These are phyloP conservation scores for Alternaria tenuissima DNA, from an alignment of 2,329 filamentous ascomycete species.

Conservation along the genomic window DNA sequence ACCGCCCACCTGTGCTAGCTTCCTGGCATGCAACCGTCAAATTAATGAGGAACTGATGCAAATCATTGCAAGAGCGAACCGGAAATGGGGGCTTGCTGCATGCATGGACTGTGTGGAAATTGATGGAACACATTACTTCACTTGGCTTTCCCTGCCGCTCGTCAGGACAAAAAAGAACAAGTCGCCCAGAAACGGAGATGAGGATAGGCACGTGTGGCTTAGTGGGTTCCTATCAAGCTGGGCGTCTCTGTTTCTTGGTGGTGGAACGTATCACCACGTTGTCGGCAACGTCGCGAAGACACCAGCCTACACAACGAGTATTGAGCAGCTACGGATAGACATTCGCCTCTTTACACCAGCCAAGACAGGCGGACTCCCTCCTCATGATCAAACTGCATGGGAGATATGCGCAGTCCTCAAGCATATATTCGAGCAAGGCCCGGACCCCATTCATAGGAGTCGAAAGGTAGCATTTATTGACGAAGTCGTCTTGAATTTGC, in stretches of 20 bases:
- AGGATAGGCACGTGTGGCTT: conserved; percentile 5
- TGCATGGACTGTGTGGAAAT: conserved; percentile 43
- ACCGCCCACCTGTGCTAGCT: conserved; percentile 40
- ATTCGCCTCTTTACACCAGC: conserved; percentile 36
- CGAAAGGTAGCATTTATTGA: conserved; percentile 31
- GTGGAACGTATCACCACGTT: conserved; percentile 7
- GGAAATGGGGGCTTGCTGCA: conserved; percentile 25
- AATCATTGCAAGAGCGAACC: conserved; percentile 28
- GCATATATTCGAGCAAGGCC: conserved; percentile 38
- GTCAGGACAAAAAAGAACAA: conserved; percentile 28
- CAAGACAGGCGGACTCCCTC: conserved; percentile 22
- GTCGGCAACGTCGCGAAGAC: not conserved
- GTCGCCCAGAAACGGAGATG: not conserved
- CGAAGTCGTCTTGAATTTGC: conserved; percentile 45
- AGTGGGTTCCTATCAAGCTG: conserved; percentile 23
- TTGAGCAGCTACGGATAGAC: conserved; percentile 43
- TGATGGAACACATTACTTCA: conserved; percentile 44
- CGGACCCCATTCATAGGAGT: conserved; percentile 25
- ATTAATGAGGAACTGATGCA: conserved; percentile 41
- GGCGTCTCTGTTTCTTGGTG: conserved; percentile 24
- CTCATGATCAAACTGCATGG: conserved; percentile 41
- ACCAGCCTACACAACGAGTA: conserved; percentile 20
- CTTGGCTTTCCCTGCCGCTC: conserved; percentile 41
- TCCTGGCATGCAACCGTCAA: conserved; percentile 42
- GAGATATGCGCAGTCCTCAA: conserved; percentile 47